These are phyloP conservation scores for Neopestalotiopsis sp. DNA, from an alignment of 2,329 filamentous ascomycete species.

Conservation along the genomic window DNA sequence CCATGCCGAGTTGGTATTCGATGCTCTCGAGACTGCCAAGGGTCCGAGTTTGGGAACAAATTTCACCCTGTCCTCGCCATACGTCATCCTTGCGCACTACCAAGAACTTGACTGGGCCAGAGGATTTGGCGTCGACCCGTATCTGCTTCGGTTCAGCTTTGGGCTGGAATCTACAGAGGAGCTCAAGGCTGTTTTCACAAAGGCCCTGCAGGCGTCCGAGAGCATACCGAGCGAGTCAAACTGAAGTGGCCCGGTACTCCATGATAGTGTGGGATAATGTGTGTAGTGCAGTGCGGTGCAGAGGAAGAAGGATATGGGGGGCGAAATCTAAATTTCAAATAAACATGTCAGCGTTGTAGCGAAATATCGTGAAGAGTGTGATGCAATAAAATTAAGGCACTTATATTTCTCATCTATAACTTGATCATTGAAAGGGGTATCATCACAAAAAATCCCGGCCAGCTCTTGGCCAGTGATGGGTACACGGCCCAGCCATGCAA, in stretches of 20 bases:
- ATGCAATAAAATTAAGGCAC: background rate
- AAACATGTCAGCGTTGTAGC: background rate
- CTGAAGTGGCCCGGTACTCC: background rate
- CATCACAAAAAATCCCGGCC: background rate
- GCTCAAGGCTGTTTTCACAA: constrained; percentile 66
- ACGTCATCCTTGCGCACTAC: constrained; percentile 91
- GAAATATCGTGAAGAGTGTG: no score
- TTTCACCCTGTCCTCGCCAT: constrained; percentile 91
- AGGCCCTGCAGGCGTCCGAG: constrained; percentile 69
- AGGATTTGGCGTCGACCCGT: constrained; percentile 78
- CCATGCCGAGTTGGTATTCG: constrained; percentile 82
- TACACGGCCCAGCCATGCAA: background rate
- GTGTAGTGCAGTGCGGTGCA: background rate
- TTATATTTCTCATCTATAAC: background rate
- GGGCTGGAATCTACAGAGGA: constrained; percentile 80
- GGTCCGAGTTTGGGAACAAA: constrained; percentile 96
- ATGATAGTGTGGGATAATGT: background rate
- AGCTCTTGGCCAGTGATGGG: background rate
- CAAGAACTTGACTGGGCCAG: constrained; percentile 89
- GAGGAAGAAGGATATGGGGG: background rate
- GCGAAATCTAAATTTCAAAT: no score
- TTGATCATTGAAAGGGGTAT: background rate
- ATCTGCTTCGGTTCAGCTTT: constrained; percentile 85
- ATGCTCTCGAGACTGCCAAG: constrained; percentile 85
- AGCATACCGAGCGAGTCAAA: background rate